Evolutionary conservation across 148 eudicot species (phyloP), one percentile per base, ranked within the genome.

Genomic region (Oxyria digyna): DNA sequence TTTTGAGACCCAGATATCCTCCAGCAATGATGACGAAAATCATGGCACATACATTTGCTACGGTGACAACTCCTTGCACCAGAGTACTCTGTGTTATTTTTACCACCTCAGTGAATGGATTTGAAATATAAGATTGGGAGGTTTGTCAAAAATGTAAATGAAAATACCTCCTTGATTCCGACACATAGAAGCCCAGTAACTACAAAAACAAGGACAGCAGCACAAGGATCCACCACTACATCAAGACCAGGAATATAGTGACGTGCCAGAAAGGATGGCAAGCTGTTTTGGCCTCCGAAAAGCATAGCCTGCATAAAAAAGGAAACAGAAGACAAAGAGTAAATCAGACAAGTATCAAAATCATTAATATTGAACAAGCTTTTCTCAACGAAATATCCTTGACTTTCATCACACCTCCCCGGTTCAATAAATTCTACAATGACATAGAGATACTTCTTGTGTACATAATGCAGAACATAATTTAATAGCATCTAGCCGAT

Each of bases 131-230:
- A 55, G 38, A 38, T 21, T 62, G n/a, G 20, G 23, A 62, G 68
- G n/a, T 52, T n/a, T 32, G 46, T 63, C 27, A 73, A 1, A n/a
- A 18, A 0, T 4, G 24, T 27, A 59, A 29, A 42, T 46, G 69
- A 32, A 49, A 37, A 17, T 77, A 94, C 98, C 98, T 94, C 98
- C 77, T 94, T 94, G 81, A 94, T 94, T 67, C 98, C 98, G 21
- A 88, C 80, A 75, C 97, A 90, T 67, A 94, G 78, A 42, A 94
- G 96, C 50, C 79, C 83, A 15, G 98, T 88, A 75, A 86, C 96
- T 76, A 87, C 67, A 41, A 86, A 70, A 70, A 88, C 86, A 29
- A 94, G 77, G 45, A 90, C 55, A 52, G 92, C 92, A 27, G 98
- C 98, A 84, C 98, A 94, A 45, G 98, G 98, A 50, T 94, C 98